These are phyloP conservation scores for Naganishia sp. DNA, from an alignment of 1,284 basidiomycete species.

Conservation along the genomic window DNA sequence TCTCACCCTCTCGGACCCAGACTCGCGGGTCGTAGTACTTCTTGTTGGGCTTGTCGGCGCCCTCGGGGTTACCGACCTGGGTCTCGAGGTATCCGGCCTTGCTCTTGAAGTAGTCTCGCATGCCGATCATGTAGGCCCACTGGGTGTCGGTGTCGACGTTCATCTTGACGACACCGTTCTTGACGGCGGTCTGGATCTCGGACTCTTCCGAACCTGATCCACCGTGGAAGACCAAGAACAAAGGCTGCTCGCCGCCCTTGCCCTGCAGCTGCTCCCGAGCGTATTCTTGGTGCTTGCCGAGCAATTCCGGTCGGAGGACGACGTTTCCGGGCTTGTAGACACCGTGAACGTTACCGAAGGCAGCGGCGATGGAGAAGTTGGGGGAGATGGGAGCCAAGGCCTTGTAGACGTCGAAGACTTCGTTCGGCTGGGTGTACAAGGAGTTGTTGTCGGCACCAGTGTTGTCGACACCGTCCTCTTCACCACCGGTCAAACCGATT, in stretches of 20 bases:
- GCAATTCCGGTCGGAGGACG: slow-evolving; percentile 84
- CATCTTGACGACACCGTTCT: slow-evolving; percentile 95
- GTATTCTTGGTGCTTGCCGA: slow-evolving; percentile 87
- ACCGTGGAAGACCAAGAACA: slow-evolving; percentile 99
- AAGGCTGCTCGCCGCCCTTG: slow-evolving; percentile 67
- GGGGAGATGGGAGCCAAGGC: slow-evolving; percentile 82
- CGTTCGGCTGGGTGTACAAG: slow-evolving; percentile 97
- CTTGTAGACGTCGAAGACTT: slow-evolving; percentile 88
- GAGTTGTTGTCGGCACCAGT: slow-evolving; percentile 88
- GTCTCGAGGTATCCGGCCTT: slow-evolving; percentile 82
- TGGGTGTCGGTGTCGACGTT: slow-evolving; percentile 84
- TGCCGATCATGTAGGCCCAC: slow-evolving; percentile 86
- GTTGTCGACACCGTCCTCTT: slow-evolving; percentile 99
- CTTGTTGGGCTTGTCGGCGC: slow-evolving; percentile 94
- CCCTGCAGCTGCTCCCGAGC: slow-evolving; percentile 71
- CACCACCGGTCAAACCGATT: slow-evolving; percentile 99
- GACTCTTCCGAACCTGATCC: slow-evolving; percentile 97
- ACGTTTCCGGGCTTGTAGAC: slow-evolving; percentile 96
- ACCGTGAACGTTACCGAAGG: slow-evolving; percentile 92
- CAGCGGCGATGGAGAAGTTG: slow-evolving; percentile 93
- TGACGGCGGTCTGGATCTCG: slow-evolving; percentile 90
- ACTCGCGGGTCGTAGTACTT: slow-evolving; percentile 86
- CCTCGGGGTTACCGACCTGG: slow-evolving; percentile 94
- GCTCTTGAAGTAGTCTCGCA: slow-evolving; percentile 80
- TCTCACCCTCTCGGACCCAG: slow-evolving; percentile 98